Base-by-base conservation (phyloP, 306 rosid genomes). In the Neltuma alba region DNA sequence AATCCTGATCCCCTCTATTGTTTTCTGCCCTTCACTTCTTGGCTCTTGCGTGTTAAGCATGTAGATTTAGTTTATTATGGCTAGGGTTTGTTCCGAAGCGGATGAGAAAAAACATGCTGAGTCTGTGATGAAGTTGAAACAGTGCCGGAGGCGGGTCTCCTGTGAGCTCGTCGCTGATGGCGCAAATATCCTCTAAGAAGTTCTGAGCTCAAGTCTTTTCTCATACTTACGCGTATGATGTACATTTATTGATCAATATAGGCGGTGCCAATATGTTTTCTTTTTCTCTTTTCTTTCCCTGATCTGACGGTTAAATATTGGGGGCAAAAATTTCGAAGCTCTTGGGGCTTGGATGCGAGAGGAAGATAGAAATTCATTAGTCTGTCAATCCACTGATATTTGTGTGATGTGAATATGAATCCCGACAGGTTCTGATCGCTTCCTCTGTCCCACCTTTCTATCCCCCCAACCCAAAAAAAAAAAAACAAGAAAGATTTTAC, bases 351-450 rank as follows among this genome's bases (percentile, higher is more conserved):
- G 27, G 20, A 1, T 41, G 90, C 90, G 91, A 93, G 45, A 82
- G 89, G 98, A 90, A 67, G 97, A 87, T 79, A 86, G 40, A 27
- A 89, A 87, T 78, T 90, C 93, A 90, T 76, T 23, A 23, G 89
- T 91, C 91, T 93, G 91, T 93, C 91, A 90, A 93, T 88, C 88
- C 93, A 76, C 97, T 91, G 98, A 93, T 74, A 31, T 23, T 25
- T 0, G 78, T 74, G 78, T 92, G 97, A 88, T 87, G 98, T 86
- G 74, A 45, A 47, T 21, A 23, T 92, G 94, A 88, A 94, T 92
- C 92, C 85, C 97, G 98, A 94, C 97, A 94, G 97, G 98, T 86
- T 94, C 97, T 78, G 97, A 92, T 92, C 91, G 91, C 91, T 38
- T 20, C 55, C 52, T 30, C 0, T 28, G 4, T 14, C 27, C 57